phyloP scores from a whole-genome alignment of 352 stramenopile genomes.

The Phytophthora uliginosa region DNA sequence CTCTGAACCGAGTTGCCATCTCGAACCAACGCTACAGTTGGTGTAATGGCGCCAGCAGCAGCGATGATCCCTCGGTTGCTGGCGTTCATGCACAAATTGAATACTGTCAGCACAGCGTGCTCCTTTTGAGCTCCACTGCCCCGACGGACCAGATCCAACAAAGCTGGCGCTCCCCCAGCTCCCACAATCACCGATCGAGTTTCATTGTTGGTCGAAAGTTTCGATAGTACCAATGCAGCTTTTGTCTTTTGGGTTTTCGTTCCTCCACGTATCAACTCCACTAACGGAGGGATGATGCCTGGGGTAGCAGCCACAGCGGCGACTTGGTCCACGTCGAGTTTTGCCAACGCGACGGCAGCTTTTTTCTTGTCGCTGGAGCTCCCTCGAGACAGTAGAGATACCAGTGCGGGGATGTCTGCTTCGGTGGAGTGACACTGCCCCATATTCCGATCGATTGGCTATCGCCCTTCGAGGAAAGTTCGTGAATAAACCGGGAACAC shows the following conservation, averaged over 20 bases:
- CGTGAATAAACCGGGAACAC: neutral
- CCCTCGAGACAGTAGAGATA: neutral
- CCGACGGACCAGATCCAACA: slow-evolving; percentile 13
- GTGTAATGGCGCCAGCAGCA: slow-evolving; percentile 2
- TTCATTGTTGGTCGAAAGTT: slow-evolving; percentile 5
- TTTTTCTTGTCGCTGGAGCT: neutral
- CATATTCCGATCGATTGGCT: neutral
- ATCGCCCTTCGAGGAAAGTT: neutral
- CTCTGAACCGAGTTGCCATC: slow-evolving; percentile 7
- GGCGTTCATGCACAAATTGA: slow-evolving; percentile 14
- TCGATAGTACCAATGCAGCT: slow-evolving; percentile 18
- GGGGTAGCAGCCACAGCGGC: neutral
- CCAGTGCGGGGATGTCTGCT: neutral
- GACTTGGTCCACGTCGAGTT: neutral
- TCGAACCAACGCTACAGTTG: slow-evolving; percentile 17
- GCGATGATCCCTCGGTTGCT: slow-evolving; percentile 11
- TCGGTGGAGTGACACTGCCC: neutral
- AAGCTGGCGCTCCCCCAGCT: slow-evolving; percentile 9
- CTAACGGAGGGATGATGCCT: slow-evolving; percentile 3
- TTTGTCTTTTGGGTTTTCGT: slow-evolving; percentile 15
- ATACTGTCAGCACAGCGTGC: slow-evolving; percentile 7
- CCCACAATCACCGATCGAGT: slow-evolving; percentile 5
- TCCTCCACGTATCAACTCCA: slow-evolving; percentile 8
- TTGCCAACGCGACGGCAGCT: neutral
- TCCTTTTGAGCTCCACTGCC: slow-evolving; percentile 16